phyloP scores from a whole-genome alignment of 208 protist species.

The Acanthamoeba triangularis region DNA sequence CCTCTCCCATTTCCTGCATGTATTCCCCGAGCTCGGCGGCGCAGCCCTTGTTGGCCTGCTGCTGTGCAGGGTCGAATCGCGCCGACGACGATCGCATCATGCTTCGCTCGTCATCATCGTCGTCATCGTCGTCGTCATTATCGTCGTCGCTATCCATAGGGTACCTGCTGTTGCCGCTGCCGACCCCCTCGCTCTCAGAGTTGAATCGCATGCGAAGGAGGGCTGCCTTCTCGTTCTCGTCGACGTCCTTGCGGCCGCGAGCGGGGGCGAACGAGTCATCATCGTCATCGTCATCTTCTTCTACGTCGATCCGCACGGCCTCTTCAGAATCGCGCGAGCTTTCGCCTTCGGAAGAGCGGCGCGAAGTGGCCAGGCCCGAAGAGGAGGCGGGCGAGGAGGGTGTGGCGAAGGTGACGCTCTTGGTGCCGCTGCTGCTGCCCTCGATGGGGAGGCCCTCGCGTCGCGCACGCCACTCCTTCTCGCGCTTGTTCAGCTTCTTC shows the following conservation, averaged over 20 bases:
- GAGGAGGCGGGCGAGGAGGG: background rate
- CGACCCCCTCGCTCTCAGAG: background rate
- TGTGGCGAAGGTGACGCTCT: background rate
- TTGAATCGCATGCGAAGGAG: slow-evolving; percentile 69
- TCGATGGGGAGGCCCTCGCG: slow-evolving; percentile 33
- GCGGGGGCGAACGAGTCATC: slow-evolving; percentile 52
- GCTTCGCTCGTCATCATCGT: background rate
- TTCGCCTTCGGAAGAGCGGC: background rate
- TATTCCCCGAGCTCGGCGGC: slow-evolving; percentile 46
- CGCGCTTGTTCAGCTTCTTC: slow-evolving; percentile 72
- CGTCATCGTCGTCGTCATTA: background rate
- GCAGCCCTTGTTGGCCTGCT: slow-evolving; percentile 6
- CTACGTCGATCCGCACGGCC: slow-evolving; percentile 23
- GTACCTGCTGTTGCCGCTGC: background rate
- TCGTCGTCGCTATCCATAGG: background rate
- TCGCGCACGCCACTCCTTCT: slow-evolving; percentile 63
- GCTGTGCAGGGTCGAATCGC: background rate
- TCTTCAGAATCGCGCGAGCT: slow-evolving; percentile 19
- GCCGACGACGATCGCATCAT: slow-evolving; percentile 5
- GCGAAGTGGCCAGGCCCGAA: background rate
- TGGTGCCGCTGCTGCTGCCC: background rate
- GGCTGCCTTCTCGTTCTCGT: slow-evolving; percentile 35
- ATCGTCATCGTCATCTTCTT: slow-evolving; percentile 23
- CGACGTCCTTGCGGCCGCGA: slow-evolving; percentile 43
- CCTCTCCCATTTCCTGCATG: slow-evolving; percentile 53